Evolutionary conservation across 2,329 filamentous ascomycete genomes (phyloP).

Genomic region (Dactylellina cionopaga): DNA sequence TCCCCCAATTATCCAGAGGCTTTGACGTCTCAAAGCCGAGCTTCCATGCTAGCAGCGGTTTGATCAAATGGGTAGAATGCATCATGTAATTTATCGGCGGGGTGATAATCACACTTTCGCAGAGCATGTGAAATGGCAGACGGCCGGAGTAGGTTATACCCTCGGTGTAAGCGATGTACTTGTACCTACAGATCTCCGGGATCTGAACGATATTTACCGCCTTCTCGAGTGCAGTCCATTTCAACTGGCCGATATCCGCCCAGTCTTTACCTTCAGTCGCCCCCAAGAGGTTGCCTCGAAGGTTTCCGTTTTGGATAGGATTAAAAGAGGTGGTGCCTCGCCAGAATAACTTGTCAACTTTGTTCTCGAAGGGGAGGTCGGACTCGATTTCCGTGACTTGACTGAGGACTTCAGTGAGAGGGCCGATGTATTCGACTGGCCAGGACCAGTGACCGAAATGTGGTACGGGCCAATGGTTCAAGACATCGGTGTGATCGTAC

Average conservation of each 20-base stretch:
- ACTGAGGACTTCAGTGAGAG: slow-evolving; percentile 28
- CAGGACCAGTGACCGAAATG: slow-evolving; percentile 53
- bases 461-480: slow-evolving; percentile 49
- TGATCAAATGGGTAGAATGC: slow-evolving; percentile 65
- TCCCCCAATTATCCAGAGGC: slow-evolving; percentile 6
- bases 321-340: slow-evolving; percentile 67
- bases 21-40: slow-evolving; percentile 54
- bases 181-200: slow-evolving; percentile 66
- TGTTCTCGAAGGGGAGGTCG: slow-evolving; percentile 56
- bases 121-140: slow-evolving; percentile 67
- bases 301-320: slow-evolving; percentile 61
- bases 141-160: slow-evolving; percentile 67
- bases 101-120: slow-evolving; percentile 64
- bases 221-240: slow-evolving; percentile 59
- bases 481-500: slow-evolving; percentile 42
- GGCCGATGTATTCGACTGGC: slow-evolving; percentile 41
- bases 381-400: slow-evolving; percentile 47
- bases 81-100: slow-evolving; percentile 63
- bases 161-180: slow-evolving; percentile 67
- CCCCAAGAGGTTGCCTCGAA: slow-evolving; percentile 62
- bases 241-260: slow-evolving; percentile 65
- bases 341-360: slow-evolving; percentile 59
- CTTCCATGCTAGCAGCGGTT: slow-evolving; percentile 62
- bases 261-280: slow-evolving; percentile 61
- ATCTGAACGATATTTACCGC: slow-evolving; percentile 64